phyloP scores from a whole-genome alignment of 495 filamentous ascomycete genomes.

The Penicillium alfredii region DNA sequence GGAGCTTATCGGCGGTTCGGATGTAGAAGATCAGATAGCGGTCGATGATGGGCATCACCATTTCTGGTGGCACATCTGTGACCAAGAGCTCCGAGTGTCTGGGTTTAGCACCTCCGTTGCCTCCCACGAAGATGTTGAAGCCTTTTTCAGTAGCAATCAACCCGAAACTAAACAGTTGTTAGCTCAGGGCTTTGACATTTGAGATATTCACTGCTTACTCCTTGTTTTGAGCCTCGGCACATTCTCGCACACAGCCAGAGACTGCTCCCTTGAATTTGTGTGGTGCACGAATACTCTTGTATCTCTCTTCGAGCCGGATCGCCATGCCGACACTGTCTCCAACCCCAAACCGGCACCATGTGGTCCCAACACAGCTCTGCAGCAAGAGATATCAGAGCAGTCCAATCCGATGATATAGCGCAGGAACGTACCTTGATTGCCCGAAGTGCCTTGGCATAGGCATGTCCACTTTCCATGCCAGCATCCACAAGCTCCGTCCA shows the following conservation, averaged over 20 bases:
- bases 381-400: too few species aligned
- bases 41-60: conserved; percentile 82
- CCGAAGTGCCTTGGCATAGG: conserved; percentile 86
- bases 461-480: conserved; percentile 94
- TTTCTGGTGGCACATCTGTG: conserved; percentile 81
- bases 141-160: conserved; percentile 93
- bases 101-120: conserved; percentile 89
- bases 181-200: conserved; percentile 4
- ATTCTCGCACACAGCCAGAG: conserved; percentile 88
- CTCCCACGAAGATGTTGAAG: conserved; percentile 90
- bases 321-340: conserved; percentile 98
- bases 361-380: conserved; percentile 85
- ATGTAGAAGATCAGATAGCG: conserved; percentile 96
- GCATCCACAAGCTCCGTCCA: conserved; percentile 81
- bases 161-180: conserved; percentile 59
- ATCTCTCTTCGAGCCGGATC: conserved; percentile 83
- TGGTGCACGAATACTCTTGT: conserved; percentile 85
- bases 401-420: background rate
- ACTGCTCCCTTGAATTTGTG: conserved; percentile 96
- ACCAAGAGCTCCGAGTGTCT: conserved; percentile 81
- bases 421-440: conserved; percentile 65
- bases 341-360: conserved; percentile 91
- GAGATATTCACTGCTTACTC: conserved; percentile 50
- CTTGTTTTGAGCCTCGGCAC: conserved; percentile 93
- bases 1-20: conserved; percentile 89